Conservation (phyloP, 78 protist genomes). For the Planoprotostelium fungivorum region DNA sequence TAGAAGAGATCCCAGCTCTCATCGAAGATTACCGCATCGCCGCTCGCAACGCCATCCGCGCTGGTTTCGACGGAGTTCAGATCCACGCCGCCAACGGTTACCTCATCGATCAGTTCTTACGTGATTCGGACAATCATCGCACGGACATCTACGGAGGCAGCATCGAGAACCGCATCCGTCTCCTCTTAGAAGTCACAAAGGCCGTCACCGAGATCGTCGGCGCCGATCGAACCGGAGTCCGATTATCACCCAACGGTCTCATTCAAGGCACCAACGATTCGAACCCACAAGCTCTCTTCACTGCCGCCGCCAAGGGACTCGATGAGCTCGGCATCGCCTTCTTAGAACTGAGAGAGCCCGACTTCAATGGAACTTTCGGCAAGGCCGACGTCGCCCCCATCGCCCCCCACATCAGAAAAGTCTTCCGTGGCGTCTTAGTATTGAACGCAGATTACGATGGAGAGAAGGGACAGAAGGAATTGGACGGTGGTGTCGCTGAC, state of each 20-base stretch:
- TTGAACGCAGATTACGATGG: neutral
- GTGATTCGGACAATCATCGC: conserved; percentile 31
- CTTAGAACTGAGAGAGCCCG: neutral
- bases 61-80: conserved; percentile 84
- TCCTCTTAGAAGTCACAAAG: conserved; percentile 17
- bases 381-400: neutral
- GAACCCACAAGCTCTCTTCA: neutral
- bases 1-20: conserved; percentile 36
- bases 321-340: neutral
- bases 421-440: neutral
- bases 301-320: neutral
- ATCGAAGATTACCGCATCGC: conserved; percentile 29
- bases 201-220: neutral
- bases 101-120: conserved; percentile 64
- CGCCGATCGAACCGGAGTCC: neutral
- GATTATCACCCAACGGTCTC: neutral
- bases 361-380: neutral
- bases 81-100: conserved; percentile 79
- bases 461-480: conserved; percentile 5
- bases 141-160: conserved; percentile 76
- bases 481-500: conserved; percentile 15
- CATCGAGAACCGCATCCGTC: conserved; percentile 55
- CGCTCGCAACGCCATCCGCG: conserved; percentile 37
- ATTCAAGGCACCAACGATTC: neutral
- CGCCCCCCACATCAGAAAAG: neutral